Base-by-base conservation (phyloP, 768 basidiomycete species). In the Suillus subaureus region DNA sequence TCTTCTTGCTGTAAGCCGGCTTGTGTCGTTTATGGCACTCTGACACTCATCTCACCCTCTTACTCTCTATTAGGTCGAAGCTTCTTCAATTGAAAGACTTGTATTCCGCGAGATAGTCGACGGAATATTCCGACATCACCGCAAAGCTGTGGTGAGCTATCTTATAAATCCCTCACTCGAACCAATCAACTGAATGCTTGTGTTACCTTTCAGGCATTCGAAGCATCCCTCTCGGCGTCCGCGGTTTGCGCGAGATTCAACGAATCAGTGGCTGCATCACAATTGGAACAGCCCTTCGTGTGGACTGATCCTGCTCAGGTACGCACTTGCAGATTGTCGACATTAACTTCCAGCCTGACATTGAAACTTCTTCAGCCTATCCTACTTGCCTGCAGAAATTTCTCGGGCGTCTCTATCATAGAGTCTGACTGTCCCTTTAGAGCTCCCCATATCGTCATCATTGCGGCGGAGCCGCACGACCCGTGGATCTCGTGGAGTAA, bases 271-370 rank as follows among this genome's bases (percentile, higher is more conserved):
- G 73, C 76, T 68, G 63, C 79, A 23, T 69, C 67, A 31, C 64
- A 71, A 7, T 61, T 81, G 37, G 84, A 85, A 61, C 73, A 70
- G 52, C 75, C 79, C 7, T 86, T 80, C 70, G 64, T 65, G 47
- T 88, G 86, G 86, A 73, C 72, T 33, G 86, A 88, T 72, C 82
- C 84, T 55, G 86, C 83, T 37, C 80, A 83, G 75, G 85, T 84
- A 72, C 70, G 75, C 67, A 54, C 49, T 28, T 31, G 61, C 57
- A 63, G 16, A 23, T 64, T 45, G 26, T 33, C 13, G 37, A 28
- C 26, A 43, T 13, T 16, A 61, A 56, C 37, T 35, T 39, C 23
- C 52, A 11, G 31, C 9, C 60, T 45, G 13, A 64, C 28, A 33
- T 28, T 7, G 11, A 63, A 35, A 28, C 23, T 51, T 39, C n/a